Percentiles rank a stretch among this genome's conserved stretches.
These are phyloP conservation scores for Collybia sp. DNA, from an alignment of 768 basidiomycete species.

Conservation along the genomic window DNA sequence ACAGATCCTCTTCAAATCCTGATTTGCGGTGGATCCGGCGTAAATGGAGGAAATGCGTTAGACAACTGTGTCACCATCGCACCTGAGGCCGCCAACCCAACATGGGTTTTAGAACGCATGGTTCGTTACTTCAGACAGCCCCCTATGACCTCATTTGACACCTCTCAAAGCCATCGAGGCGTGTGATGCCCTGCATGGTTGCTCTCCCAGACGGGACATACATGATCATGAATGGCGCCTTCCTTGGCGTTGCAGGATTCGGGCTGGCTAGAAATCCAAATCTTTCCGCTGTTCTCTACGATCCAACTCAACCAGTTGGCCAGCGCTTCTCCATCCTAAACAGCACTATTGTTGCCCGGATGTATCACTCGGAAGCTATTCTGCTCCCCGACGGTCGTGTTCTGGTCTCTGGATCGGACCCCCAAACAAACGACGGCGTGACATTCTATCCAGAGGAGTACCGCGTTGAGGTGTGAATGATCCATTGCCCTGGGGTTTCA, in stretches of 20 bases:
- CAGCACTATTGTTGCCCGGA: constrained; percentile 64
- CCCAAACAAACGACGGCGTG: constrained; percentile 45
- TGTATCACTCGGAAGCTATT: constrained; percentile 77
- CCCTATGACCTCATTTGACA: background rate
- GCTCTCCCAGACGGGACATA: constrained; percentile 72
- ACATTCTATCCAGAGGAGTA: constrained; percentile 69
- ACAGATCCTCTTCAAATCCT: constrained; percentile 66
- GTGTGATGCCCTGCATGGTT: constrained; percentile 76
- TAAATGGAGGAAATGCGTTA: constrained; percentile 42
- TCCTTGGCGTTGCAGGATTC: constrained; percentile 68
- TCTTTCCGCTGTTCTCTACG: constrained; percentile 61
- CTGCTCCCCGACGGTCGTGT: constrained; percentile 74
- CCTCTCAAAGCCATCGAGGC: constrained; percentile 49
- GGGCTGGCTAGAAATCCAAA: constrained; percentile 66
- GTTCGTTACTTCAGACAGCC: constrained; percentile 29
- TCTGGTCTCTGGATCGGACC: constrained; percentile 74
- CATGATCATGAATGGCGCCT: constrained; percentile 73
- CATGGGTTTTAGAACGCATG: constrained; percentile 78
- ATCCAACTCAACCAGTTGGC: constrained; percentile 53
- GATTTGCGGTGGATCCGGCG: constrained; percentile 73
- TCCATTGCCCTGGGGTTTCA: background rate
- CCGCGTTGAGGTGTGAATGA: constrained; percentile 42
- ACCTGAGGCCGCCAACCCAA: constrained; percentile 57
- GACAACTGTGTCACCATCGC: constrained; percentile 71
- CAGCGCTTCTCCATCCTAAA: constrained; percentile 64